Evolutionary conservation across 306 rosid species (phyloP).

Genomic region (Parietaria judaica): DNA sequence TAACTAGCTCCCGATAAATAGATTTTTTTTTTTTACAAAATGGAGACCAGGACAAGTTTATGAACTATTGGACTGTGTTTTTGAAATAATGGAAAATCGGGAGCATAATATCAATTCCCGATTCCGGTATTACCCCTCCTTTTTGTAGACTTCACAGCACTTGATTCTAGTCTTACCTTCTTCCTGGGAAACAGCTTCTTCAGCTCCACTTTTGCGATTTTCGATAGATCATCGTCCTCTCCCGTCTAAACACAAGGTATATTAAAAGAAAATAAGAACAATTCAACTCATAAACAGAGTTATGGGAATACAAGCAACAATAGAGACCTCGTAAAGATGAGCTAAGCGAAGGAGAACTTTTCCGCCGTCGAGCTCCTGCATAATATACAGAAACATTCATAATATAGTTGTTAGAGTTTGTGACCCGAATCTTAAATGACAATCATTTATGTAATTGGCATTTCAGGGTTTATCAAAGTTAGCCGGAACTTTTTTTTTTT

Average conservation of each 20-base stretch:
- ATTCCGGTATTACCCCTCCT: too few species aligned
- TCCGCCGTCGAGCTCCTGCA: slow-evolving; percentile 33
- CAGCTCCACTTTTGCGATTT: slow-evolving; percentile 58
- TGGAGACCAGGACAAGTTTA: too few species aligned
- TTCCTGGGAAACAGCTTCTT: slow-evolving; percentile 66
- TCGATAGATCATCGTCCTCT: slow-evolving; percentile 79
- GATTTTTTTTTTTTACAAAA: too few species aligned
- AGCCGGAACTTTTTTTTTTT: too few species aligned
- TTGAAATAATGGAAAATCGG: too few species aligned
- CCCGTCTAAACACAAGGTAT: slow-evolving; percentile 35
- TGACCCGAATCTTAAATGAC: not conserved
- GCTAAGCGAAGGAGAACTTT: slow-evolving; percentile 40
- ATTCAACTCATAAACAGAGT: too few species aligned
- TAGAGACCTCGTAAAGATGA: slow-evolving; percentile 36
- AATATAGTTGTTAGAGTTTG: not conserved
- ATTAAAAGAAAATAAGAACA: not conserved
- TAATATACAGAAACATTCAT: not conserved
- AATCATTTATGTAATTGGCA: not conserved
- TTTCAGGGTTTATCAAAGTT: too few species aligned
- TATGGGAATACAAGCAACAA: not conserved
- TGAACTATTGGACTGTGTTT: too few species aligned
- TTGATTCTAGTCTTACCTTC: slow-evolving; percentile 38
- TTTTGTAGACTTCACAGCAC: slow-evolving; percentile 12
- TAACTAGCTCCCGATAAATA: too few species aligned
- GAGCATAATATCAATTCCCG: too few species aligned